phyloP scores from a whole-genome alignment of 257 asterid genomes.

The Lycium barbarum region DNA sequence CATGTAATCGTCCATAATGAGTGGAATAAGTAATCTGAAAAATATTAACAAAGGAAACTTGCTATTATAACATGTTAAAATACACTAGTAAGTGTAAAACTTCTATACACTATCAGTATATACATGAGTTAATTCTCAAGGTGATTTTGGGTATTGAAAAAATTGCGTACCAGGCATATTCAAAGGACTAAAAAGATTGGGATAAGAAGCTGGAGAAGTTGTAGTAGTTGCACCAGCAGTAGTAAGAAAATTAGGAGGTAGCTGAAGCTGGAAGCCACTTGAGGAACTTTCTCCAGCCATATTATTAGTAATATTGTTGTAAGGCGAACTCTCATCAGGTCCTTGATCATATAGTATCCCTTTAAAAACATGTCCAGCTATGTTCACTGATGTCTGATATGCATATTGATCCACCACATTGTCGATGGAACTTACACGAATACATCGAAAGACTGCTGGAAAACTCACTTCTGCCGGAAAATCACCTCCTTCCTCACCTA shows the following conservation, averaged over 20 bases:
- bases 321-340: conserved; percentile 34
- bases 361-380: conserved; percentile 73
- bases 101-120: too few species aligned
- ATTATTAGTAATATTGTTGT: neutral
- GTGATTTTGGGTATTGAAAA: conserved; percentile 54
- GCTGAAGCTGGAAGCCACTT: conserved; percentile 37
- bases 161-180: conserved; percentile 50
- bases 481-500: conserved; percentile 58
- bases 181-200: conserved; percentile 43
- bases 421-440: conserved; percentile 73
- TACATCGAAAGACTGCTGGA: conserved; percentile 74
- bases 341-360: conserved; percentile 90
- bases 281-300: conserved; percentile 55
- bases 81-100: neutral
- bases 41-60: neutral
- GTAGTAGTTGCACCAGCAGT: neutral
- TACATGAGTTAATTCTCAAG: conserved; percentile 21
- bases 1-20: too few species aligned
- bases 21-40: neutral
- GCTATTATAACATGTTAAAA: neutral
- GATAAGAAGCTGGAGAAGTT: conserved; percentile 38
- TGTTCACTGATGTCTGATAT: conserved; percentile 75
- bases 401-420: conserved; percentile 76
- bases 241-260: conserved; percentile 14
- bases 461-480: conserved; percentile 69